Evolutionary conservation across 805 yeast genomes (phyloP), one percentile per base, ranked within the genome.

Genomic region (Lachancea waltii): DNA sequence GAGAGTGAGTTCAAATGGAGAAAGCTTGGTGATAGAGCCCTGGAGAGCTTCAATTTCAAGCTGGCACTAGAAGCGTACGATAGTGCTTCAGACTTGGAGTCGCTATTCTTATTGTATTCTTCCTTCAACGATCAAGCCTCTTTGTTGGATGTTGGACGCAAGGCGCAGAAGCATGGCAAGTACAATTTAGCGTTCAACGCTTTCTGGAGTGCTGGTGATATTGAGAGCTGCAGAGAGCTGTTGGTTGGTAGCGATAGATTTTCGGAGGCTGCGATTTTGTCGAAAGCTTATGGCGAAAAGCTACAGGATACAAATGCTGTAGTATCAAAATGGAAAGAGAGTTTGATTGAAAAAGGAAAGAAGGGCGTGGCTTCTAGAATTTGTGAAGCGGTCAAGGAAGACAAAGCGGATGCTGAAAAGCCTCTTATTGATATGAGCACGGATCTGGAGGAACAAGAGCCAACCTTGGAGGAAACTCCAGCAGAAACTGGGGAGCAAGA

Each of bases 101-200:
- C 96, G 3, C 69, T 92, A 51, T 72, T 92, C 48, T 73, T 90
- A 48, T 62, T 92, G 46, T 77, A 87, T 62, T 79, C 95, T 7
- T 82, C 95, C 6, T 72, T 89, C 34, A 89, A 85, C 56, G 72
- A 85, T 60, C 68, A 67, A 49, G 64, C 62, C 7, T 81, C 77
- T 27, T 72, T 92, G 45, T 58, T 65, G 15, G 65, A 68, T 39
- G 70, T 90, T 26, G 95, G 92, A 5, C 67, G 69, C 39, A 63
- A 65, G 33, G 89, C 95, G 34, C 77, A 73, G 49, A 65, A 59
- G n/a, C 71, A 67, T 31, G 97, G 97, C 34, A 81, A 81, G 58
- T 85, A 78, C 63, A 92, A 92, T 60, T 68, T 89, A 41, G 95
- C 97, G 18, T 92, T 87, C 69, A 86, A 85, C 56, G 82, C 95